Evolutionary conservation across 2,329 filamentous ascomycete genomes (phyloP), one percentile per base, ranked within the genome.

Genomic region (Intubia oerlemansii): DNA sequence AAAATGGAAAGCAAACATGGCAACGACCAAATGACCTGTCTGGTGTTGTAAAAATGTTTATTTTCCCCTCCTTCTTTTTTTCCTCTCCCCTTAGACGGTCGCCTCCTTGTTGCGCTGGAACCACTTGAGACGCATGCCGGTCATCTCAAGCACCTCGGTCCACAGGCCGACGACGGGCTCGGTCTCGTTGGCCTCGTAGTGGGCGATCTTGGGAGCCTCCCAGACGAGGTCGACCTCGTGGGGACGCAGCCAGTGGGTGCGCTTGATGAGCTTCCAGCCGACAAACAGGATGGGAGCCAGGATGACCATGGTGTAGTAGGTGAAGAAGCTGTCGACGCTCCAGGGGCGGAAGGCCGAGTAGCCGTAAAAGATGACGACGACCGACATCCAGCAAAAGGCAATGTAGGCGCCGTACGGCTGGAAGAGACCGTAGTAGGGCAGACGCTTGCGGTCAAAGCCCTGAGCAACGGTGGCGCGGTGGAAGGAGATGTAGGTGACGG

Each of bases 191-290:
- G 17, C n/a, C 31, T 33, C 39, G 33, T 70, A 69, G 0, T 53
- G 54, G 5, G 32, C 28, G 17, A 44, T 36, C 10, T 26, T 13
- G 8, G 31, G 34, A 8, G 33, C 24, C 30, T 44, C 41, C 41
- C 41, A 42, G 6, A 41, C 21, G 25, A 43, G 33, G 28, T 43
- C 41, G 4, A 40, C 38, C 25, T 42, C 35, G 17, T 30, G 30
- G 3, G 37, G 30, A 1, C 30, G 33, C 3, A 29, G 20, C 16
- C 32, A 50, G 34, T 55, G 56, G 2, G 70, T 76, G 32, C 52
- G 53, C 50, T 69, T 66, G 43, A 67, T 13, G 2, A 76, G 7
- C 49, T 78, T 79, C 66, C 68, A 79, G 39, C 54, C 53, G 13
- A 59, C 29, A 42, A 61, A 74, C 17, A 67, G 47, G 20, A 64